A percentile compares a stretch with the other conserved stretches of the same genome.
Conservation (phyloP, 768 basidiomycete genomes). For the Hericium rajendrae region DNA sequence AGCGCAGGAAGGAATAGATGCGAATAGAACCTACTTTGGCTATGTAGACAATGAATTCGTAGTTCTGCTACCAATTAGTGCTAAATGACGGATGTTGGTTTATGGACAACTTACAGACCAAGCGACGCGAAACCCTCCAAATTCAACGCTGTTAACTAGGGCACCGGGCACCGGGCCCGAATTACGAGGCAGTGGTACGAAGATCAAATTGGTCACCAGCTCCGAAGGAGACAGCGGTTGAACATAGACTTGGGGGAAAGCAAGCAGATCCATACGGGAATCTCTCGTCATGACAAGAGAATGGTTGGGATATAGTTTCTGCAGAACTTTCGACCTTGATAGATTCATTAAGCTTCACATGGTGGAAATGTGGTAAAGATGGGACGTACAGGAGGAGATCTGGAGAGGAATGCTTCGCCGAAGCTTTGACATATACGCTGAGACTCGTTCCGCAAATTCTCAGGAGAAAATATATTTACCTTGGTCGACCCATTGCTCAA, state of each 20-base stretch:
- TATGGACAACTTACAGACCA: slow-evolving; percentile 44
- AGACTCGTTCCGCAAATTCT: too few species aligned
- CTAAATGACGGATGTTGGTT: too few species aligned
- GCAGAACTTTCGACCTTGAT: slow-evolving; percentile 31
- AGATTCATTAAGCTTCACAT: too few species aligned
- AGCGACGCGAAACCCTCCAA: slow-evolving; percentile 42
- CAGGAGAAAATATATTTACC: slow-evolving; percentile 22
- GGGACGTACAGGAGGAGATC: slow-evolving; percentile 21
- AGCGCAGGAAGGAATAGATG: not conserved
- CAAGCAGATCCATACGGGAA: slow-evolving; percentile 34
- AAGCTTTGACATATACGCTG: slow-evolving; percentile 26
- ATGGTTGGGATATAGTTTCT: slow-evolving; percentile 50
- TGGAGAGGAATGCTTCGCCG: slow-evolving; percentile 39
- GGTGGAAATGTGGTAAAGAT: too few species aligned
- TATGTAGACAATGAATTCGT: slow-evolving; percentile 2
- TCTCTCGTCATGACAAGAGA: slow-evolving; percentile 48
- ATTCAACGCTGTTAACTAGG: slow-evolving; percentile 39
- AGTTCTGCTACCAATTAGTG: not conserved
- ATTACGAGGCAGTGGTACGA: slow-evolving; percentile 37
- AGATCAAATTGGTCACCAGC: slow-evolving; percentile 39
- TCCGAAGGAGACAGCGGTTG: slow-evolving; percentile 39
- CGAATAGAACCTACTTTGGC: slow-evolving; percentile 21
- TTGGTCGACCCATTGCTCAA: slow-evolving; percentile 42
- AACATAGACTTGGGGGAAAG: slow-evolving; percentile 39
- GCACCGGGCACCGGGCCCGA: slow-evolving; percentile 35